Evolutionary conservation across 1,284 basidiomycete species (phyloP).

Genomic region (Cryptococcus amylolentus): DNA sequence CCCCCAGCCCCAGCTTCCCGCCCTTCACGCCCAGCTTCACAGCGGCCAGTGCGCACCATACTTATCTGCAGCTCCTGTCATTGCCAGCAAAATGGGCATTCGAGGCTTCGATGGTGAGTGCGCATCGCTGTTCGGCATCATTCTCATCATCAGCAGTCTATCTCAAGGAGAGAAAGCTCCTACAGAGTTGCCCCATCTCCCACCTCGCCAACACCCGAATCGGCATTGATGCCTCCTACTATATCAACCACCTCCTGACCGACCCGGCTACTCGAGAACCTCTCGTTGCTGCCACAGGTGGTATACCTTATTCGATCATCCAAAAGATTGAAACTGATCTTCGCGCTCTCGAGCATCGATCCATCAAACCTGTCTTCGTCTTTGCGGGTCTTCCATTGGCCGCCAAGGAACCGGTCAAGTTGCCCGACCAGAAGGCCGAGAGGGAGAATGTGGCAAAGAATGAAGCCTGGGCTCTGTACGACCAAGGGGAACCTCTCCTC

Average conservation of each 20-base stretch:
- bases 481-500: slow-evolving; percentile 78
- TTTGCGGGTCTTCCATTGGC: slow-evolving; percentile 72
- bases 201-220: slow-evolving; percentile 87
- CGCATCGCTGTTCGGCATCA: background rate
- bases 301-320: slow-evolving; percentile 79
- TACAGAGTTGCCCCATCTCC: slow-evolving; percentile 75
- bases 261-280: slow-evolving; percentile 74
- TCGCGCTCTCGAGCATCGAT: slow-evolving; percentile 79
- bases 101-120: slow-evolving; percentile 42
- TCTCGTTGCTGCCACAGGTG: slow-evolving; percentile 88
- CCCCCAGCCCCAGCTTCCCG: background rate
- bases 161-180: slow-evolving; percentile 79
- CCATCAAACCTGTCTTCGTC: slow-evolving; percentile 96
- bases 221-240: slow-evolving; percentile 93
- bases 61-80: background rate
- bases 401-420: slow-evolving; percentile 58
- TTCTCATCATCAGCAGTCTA: slow-evolving; percentile 57
- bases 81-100: slow-evolving; percentile 29
- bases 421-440: slow-evolving; percentile 59
- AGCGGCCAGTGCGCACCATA: background rate
- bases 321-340: slow-evolving; percentile 87
- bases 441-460: slow-evolving; percentile 48
- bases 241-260: slow-evolving; percentile 76
- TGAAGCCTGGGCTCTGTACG: slow-evolving; percentile 86
- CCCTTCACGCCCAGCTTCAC: background rate